Evolutionary conservation across 1,284 basidiomycete genomes (phyloP).

Genomic region (Apiotrichum mycotoxinovorans): DNA sequence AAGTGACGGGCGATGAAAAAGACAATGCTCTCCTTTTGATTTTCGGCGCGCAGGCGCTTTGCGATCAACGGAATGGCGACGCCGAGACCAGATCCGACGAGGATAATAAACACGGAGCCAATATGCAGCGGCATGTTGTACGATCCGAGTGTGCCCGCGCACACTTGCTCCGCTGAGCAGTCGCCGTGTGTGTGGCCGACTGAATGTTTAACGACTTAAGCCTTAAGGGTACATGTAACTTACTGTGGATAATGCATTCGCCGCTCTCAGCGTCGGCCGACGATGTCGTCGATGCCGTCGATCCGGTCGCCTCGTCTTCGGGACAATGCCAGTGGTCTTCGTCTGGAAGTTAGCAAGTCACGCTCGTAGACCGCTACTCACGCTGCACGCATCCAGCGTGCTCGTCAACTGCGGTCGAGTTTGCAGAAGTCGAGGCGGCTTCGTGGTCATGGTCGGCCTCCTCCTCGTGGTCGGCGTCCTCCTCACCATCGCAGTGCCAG

Average conservation of each 20-base stretch:
- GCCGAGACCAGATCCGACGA: constrained; percentile 46
- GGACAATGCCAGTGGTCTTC: constrained; percentile 28
- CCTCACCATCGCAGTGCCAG: constrained; percentile 32
- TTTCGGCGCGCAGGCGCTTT: constrained; percentile 17
- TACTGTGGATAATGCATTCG: constrained; percentile 38
- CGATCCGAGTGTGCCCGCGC: constrained; percentile 37
- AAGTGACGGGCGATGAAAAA: constrained; percentile 50
- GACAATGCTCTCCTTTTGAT: constrained; percentile 27
- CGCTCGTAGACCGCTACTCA: background rate
- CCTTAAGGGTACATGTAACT: background rate
- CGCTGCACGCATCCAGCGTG: constrained; percentile 4
- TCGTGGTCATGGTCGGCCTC: background rate
- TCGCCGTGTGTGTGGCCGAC: constrained; percentile 44
- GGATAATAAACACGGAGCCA: constrained; percentile 50
- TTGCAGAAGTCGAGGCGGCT: background rate
- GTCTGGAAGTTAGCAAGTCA: background rate
- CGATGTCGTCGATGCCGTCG: background rate
- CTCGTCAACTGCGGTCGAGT: constrained; percentile 8
- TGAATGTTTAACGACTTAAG: background rate
- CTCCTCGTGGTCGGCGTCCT: background rate
- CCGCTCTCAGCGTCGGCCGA: constrained; percentile 19
- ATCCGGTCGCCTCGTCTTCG: constrained; percentile 12
- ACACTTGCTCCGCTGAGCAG: constrained; percentile 44
- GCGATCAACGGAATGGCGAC: constrained; percentile 43
- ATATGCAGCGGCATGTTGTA: constrained; percentile 52